Conservation (phyloP, 176 grass and related monocot species). For the Cymbopogon citratus region DNA sequence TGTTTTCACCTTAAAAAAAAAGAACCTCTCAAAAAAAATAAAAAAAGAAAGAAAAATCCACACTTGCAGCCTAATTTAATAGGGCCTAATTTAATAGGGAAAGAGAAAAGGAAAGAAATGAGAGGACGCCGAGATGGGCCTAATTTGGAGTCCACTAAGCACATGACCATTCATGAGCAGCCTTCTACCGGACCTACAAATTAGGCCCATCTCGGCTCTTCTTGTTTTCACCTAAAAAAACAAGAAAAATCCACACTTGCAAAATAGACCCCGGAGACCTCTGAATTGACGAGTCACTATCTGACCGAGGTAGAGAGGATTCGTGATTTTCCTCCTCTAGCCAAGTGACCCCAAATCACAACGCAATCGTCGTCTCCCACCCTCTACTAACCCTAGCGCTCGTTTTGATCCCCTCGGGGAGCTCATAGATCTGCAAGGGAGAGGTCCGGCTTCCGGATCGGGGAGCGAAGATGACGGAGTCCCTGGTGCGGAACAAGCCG, state of each 20-base stretch:
- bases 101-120: not conserved
- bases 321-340: not conserved
- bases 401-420: not conserved
- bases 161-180: too few species aligned
- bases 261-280: not conserved
- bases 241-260: not conserved
- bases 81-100: too few species aligned
- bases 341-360: not conserved
- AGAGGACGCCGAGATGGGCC: not conserved
- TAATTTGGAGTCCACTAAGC: not conserved
- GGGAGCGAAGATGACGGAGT: constrained; percentile 71
- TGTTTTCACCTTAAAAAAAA: not conserved
- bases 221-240: not conserved
- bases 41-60: too few species aligned
- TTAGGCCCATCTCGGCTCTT: not conserved
- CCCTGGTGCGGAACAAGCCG: constrained; percentile 75
- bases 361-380: not conserved
- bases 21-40: too few species aligned
- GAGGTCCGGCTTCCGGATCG: not conserved
- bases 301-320: not conserved
- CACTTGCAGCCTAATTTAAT: too few species aligned
- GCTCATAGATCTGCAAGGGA: constrained; percentile 23
- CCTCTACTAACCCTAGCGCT: constrained; percentile 29
- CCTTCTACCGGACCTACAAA: too few species aligned
- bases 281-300: not conserved